A percentile compares a stretch with the other conserved stretches of the same genome.
These are phyloP conservation scores for Sungouiella thailandica DNA, from an alignment of 805 yeast species.

Conservation along the genomic window DNA sequence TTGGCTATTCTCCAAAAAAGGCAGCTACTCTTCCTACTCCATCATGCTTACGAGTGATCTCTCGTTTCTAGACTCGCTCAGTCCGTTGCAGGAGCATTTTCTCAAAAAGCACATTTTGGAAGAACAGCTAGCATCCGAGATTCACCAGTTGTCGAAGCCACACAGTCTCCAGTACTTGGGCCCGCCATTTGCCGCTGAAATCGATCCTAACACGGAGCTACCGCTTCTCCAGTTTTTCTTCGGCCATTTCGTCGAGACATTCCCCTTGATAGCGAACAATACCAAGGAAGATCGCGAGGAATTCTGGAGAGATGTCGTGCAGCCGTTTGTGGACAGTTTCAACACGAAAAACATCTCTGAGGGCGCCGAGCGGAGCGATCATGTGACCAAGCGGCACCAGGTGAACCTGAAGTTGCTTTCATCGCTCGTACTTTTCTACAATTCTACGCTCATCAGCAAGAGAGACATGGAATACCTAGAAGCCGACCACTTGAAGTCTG, in stretches of 20 bases:
- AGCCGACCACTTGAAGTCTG: conserved; percentile 28
- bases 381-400: conserved; percentile 58
- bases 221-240: conserved; percentile 72
- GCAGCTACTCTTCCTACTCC: too few species aligned
- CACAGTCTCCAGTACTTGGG: conserved; percentile 69
- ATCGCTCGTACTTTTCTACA: conserved; percentile 61
- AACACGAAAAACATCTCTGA: conserved; percentile 66
- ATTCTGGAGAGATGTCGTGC: conserved; percentile 79
- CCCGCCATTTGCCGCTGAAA: conserved; percentile 58
- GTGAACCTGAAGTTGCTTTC: conserved; percentile 57
- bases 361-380: conserved; percentile 69
- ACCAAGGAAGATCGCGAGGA: conserved; percentile 40
- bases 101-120: conserved; percentile 76
- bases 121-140: conserved; percentile 57
- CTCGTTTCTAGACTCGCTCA: conserved; percentile 19
- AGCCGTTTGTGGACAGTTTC: conserved; percentile 76
- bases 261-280: conserved; percentile 65
- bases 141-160: conserved; percentile 53
- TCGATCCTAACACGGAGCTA: conserved; percentile 31
- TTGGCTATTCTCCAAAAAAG: too few species aligned
- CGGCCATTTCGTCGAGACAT: conserved; percentile 53
- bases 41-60: too few species aligned
- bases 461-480: conserved; percentile 48
- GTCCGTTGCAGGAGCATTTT: conserved; percentile 78
- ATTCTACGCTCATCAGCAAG: conserved; percentile 64